Percentiles rank a stretch among this genome's conserved stretches.
phyloP scores from a whole-genome alignment of 208 protist species.

The Phytomonas sp. region DNA sequence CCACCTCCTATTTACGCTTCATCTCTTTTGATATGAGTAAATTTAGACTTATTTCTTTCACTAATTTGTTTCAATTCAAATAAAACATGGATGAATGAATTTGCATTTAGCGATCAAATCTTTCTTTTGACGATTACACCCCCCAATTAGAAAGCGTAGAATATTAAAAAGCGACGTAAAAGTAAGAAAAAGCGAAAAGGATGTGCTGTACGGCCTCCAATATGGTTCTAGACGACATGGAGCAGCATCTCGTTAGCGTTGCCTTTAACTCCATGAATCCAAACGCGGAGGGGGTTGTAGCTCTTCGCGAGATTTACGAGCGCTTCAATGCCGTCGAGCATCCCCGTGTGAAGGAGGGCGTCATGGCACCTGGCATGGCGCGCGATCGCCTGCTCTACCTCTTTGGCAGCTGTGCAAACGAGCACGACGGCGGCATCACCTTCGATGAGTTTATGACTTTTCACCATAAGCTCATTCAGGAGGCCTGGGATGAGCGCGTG shows the following conservation, averaged over 20 bases:
- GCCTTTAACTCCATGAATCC: constrained; percentile 51
- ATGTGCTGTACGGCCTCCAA: not conserved
- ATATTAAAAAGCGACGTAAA: not conserved
- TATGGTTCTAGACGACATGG: constrained; percentile 8
- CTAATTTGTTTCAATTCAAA: no score
- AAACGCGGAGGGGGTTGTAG: constrained; percentile 33
- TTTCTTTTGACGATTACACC: no score
- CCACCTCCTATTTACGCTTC: constrained; percentile 3
- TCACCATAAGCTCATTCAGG: constrained; percentile 69
- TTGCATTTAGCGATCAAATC: no score
- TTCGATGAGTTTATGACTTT: constrained; percentile 75
- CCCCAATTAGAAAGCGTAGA: no score
- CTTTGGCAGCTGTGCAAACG: constrained; percentile 38
- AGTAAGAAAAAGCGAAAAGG: constrained; percentile 13
- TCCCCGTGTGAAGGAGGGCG: constrained; percentile 66
- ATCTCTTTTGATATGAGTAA: not conserved
- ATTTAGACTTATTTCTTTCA: no score
- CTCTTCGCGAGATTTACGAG: constrained; percentile 35
- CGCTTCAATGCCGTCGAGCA: constrained; percentile 59
- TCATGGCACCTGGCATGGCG: constrained; percentile 54
- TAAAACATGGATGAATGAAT: no score
- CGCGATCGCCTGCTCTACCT: constrained; percentile 50
- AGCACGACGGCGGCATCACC: constrained; percentile 48
- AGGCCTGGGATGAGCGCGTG: constrained; percentile 49
- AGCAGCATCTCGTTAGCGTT: constrained; percentile 27